phyloP scores from a whole-genome alignment of 2,329 filamentous ascomycete species.

The Colletotrichum melonis region DNA sequence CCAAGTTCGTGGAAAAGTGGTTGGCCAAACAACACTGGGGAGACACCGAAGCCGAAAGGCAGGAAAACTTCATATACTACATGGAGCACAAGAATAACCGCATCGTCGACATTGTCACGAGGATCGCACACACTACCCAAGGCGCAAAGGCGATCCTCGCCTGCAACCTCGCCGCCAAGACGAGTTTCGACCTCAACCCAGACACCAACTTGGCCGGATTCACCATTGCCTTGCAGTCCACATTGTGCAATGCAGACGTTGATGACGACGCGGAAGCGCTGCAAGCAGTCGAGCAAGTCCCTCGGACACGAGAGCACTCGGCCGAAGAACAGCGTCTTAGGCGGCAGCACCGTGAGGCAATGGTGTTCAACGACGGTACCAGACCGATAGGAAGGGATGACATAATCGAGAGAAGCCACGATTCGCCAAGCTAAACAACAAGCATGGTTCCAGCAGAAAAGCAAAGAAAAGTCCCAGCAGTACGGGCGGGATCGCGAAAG shows the following conservation, averaged over 20 bases:
- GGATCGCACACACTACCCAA: constrained; percentile 58
- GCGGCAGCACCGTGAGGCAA: constrained; percentile 84
- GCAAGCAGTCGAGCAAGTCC: constrained; percentile 45
- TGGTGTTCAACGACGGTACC: constrained; percentile 91
- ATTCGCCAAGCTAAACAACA: constrained; percentile 47
- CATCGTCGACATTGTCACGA: constrained; percentile 64
- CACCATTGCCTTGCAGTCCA: constrained; percentile 49
- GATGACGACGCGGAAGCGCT: constrained; percentile 38
- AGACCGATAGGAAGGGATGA: constrained; percentile 78
- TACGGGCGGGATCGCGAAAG: neutral
- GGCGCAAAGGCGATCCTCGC: constrained; percentile 65
- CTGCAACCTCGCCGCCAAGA: constrained; percentile 58
- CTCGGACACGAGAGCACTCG: constrained; percentile 61
- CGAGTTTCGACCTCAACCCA: constrained; percentile 28
- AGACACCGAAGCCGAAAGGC: constrained; percentile 60
- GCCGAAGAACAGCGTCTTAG: constrained; percentile 78
- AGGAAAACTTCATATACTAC: constrained; percentile 65
- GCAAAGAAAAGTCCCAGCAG: no score
- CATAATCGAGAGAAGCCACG: constrained; percentile 77
- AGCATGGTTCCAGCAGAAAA: no score
- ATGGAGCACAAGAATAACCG: constrained; percentile 61
- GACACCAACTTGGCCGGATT: constrained; percentile 39
- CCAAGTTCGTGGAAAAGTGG: constrained; percentile 78
- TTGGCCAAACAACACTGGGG: constrained; percentile 80
- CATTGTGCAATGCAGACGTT: constrained; percentile 44